Evolutionary conservation across 108 stramenopile genomes (phyloP), one percentile per base, ranked within the genome.

Genomic region (Heterococcus sp.): DNA sequence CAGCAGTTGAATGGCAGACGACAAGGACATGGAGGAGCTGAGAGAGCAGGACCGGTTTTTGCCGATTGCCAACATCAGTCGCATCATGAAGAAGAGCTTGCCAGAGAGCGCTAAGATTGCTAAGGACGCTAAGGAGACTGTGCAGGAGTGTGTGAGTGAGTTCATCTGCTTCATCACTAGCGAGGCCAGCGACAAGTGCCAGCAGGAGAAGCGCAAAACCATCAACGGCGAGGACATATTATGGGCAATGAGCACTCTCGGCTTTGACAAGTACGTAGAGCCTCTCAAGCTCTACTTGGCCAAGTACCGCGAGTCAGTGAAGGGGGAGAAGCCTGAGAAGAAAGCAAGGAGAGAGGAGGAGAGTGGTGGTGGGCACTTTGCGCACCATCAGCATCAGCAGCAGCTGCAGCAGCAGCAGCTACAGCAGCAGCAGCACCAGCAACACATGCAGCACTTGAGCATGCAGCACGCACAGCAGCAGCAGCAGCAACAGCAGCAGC

Each of bases 131-230:
- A 98, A 98, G 85, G 97, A 98, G 73, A 94, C 94, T 2, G 95
- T 98, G 27, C 97, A 98, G 86, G 98, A 99, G 88, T 97, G 96
- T 70, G 97, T 97, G 26, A 95, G 94, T 27, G 99, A 99, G 88
- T 99, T 99, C 84, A 97, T 99, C 75, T 94, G 93, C 86, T 99
- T 99, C 88, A 95, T 99, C 74, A 97, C 98, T 4, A 93, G 93
- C 75, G 97, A 98, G 79, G 99, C 99, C 0, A 92, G 89, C 27
- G 99, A 98, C 76, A 97, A 96, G 74, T 98, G 97, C 83, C 89
- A 95, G 80, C 95, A 97, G 76, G 97, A 98, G 87, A 97, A 98
- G 84, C 86, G 99, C 4, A 99, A 98, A 90, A 99, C 97, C 3
- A 98, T 99, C 88, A 99, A 97, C 85, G 99, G 97, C 33, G 97